Evolutionary conservation across 805 yeast genomes (phyloP).

Genomic region (Wickerhamiella slavikovae): DNA sequence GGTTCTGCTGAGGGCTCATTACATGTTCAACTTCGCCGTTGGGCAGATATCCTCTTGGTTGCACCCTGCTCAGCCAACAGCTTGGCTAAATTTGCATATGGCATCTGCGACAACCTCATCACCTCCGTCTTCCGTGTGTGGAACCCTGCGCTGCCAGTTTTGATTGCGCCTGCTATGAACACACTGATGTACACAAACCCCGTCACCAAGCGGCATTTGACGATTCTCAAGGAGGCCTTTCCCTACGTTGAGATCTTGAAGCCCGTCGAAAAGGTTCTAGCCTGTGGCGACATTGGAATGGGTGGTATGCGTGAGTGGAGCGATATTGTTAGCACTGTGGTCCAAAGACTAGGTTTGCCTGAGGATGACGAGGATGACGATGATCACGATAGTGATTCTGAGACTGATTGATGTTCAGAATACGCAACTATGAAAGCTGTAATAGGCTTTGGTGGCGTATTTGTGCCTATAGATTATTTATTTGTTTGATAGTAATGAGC

Average conservation of each 20-base stretch:
- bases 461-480: too few species aligned
- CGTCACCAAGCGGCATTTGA: constrained; percentile 65
- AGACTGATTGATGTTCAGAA: neutral
- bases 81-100: constrained; percentile 68
- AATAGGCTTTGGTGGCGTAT: too few species aligned
- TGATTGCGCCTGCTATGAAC: constrained; percentile 92
- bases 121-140: constrained; percentile 85
- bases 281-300: constrained; percentile 94
- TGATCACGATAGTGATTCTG: constrained; percentile 8
- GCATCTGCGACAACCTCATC: constrained; percentile 76
- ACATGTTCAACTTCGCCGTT: constrained; percentile 78
- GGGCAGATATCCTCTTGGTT: constrained; percentile 87
- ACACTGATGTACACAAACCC: constrained; percentile 81
- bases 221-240: constrained; percentile 58
- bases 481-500: too few species aligned
- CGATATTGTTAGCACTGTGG: constrained; percentile 77
- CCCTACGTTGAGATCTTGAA: constrained; percentile 80
- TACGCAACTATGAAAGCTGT: neutral
- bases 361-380: constrained; percentile 13
- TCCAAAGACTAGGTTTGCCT: constrained; percentile 18
- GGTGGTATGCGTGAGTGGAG: constrained; percentile 98
- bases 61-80: constrained; percentile 94
- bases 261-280: constrained; percentile 89
- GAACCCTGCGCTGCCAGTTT: constrained; percentile 82
- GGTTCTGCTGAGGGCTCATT: constrained; percentile 65